Conservation (phyloP, 495 filamentous ascomycete genomes). For the Tricharina praecox region DNA sequence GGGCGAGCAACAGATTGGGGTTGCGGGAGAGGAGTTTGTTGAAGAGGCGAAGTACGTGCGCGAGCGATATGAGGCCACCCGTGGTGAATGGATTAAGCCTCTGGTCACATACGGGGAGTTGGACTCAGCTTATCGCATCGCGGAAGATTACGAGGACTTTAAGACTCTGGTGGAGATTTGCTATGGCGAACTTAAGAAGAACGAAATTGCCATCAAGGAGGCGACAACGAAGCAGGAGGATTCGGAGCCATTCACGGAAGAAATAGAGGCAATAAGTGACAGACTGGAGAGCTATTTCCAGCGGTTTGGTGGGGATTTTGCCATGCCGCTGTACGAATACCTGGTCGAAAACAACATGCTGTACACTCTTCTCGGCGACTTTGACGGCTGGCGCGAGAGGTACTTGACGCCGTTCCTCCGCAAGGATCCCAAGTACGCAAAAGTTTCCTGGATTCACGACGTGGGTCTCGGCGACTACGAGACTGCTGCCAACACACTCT, state of each 20-base stretch:
- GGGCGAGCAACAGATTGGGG: conserved; percentile 32
- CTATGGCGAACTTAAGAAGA: conserved; percentile 17
- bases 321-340: conserved; percentile 60
- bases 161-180: conserved; percentile 47
- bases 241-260: conserved; percentile 23
- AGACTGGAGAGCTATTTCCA: conserved; percentile 48
- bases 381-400: conserved; percentile 38
- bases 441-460: conserved; percentile 90
- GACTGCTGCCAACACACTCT: conserved; percentile 48
- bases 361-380: conserved; percentile 49
- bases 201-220: conserved; percentile 23
- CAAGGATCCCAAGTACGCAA: conserved; percentile 46
- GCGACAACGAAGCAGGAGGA: conserved; percentile 11
- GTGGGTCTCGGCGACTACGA: conserved; percentile 55
- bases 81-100: conserved; percentile 41
- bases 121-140: conserved; percentile 51
- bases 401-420: conserved; percentile 62
- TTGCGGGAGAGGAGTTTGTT: conserved; percentile 32
- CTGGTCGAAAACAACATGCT: conserved; percentile 49
- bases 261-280: conserved; percentile 29
- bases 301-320: conserved; percentile 58
- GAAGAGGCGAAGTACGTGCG: conserved; percentile 34
- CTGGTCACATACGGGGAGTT: conserved; percentile 53
- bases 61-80: conserved; percentile 36
- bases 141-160: conserved; percentile 56